These are phyloP conservation scores for Mycena kentingensis DNA, from an alignment of 768 basidiomycete species.

Conservation along the genomic window DNA sequence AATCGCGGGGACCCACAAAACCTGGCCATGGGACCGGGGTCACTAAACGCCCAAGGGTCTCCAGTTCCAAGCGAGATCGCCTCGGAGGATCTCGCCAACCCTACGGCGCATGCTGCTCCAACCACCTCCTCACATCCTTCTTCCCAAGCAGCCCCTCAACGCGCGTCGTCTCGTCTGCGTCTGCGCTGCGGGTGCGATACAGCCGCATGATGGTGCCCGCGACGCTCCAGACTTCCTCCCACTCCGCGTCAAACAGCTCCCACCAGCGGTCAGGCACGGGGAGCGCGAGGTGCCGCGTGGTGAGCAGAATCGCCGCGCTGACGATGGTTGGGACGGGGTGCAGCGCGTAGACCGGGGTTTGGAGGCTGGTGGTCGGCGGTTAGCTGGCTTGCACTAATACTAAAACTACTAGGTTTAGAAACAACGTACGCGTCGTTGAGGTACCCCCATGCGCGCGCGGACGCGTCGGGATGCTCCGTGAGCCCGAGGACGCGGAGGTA, in stretches of 20 bases:
- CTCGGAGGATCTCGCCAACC: no score
- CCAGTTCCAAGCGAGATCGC: no score
- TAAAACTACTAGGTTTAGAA: background rate
- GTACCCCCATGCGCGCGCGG: slow-evolving; percentile 88
- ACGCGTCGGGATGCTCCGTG: slow-evolving; percentile 66
- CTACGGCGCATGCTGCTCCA: slow-evolving; percentile 81
- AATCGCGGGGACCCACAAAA: no score
- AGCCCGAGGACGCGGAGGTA: slow-evolving; percentile 91
- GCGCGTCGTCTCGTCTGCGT: slow-evolving; percentile 41
- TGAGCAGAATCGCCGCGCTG: slow-evolving; percentile 83
- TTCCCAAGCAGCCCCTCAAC: slow-evolving; percentile 68
- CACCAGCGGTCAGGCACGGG: slow-evolving; percentile 86
- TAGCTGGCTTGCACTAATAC: background rate
- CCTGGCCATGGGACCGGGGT: no score
- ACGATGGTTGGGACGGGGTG: slow-evolving; percentile 91
- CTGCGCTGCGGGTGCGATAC: slow-evolving; percentile 57
- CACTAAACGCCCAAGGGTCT: no score
- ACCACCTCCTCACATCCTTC: slow-evolving; percentile 80
- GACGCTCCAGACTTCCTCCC: slow-evolving; percentile 86
- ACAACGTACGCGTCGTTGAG: slow-evolving; percentile 88
- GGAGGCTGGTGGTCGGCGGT: slow-evolving; percentile 57
- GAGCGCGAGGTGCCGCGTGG: slow-evolving; percentile 70
- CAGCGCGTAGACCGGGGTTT: slow-evolving; percentile 89
- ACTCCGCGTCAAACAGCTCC: slow-evolving; percentile 89
- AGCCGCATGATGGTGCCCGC: slow-evolving; percentile 84